Percentiles rank a stretch among this genome's conserved stretches.
These are phyloP conservation scores for Neonectria neomacrospora DNA, from an alignment of 2,329 filamentous ascomycete genomes.

Conservation along the genomic window DNA sequence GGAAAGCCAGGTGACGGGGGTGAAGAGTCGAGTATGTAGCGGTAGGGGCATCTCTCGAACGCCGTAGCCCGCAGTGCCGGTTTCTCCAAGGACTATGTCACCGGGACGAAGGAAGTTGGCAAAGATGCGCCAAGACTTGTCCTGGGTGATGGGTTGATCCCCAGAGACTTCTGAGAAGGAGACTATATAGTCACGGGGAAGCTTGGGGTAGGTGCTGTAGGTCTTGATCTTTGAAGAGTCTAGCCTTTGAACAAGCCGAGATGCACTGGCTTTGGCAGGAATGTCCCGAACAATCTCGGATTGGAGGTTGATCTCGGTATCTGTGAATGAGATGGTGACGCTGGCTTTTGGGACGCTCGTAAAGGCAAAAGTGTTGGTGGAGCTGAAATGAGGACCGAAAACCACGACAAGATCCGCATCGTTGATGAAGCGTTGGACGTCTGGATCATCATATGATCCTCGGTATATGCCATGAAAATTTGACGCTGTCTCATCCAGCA, in stretches of 20 bases:
- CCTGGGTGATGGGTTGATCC: constrained; percentile 57
- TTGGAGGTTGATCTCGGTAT: constrained; percentile 47
- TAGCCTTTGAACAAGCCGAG: constrained; percentile 37
- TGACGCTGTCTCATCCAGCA: constrained; percentile 59
- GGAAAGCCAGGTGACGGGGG: constrained; percentile 66
- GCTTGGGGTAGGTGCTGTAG: constrained; percentile 43
- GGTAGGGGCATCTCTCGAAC: constrained; percentile 63
- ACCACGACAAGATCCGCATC: constrained; percentile 57
- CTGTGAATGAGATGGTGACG: constrained; percentile 48
- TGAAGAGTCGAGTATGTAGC: constrained; percentile 58
- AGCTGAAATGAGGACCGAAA: constrained; percentile 59
- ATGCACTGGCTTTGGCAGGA: constrained; percentile 34
- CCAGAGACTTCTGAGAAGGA: constrained; percentile 28
- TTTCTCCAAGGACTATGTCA: constrained; percentile 68
- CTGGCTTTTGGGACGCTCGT: constrained; percentile 51
- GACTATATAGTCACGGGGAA: constrained; percentile 42
- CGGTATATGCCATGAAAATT: constrained; percentile 63
- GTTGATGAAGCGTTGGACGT: constrained; percentile 51
- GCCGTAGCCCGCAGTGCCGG: constrained; percentile 67
- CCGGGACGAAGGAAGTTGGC: constrained; percentile 59
- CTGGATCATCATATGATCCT: constrained; percentile 51
- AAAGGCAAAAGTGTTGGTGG: constrained; percentile 57
- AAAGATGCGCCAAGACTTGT: constrained; percentile 59
- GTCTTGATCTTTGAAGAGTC: constrained; percentile 37
- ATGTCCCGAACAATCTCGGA: constrained; percentile 47